Base-by-base conservation (phyloP, 2,329 filamentous ascomycete species). In the Cytospora mali region DNA sequence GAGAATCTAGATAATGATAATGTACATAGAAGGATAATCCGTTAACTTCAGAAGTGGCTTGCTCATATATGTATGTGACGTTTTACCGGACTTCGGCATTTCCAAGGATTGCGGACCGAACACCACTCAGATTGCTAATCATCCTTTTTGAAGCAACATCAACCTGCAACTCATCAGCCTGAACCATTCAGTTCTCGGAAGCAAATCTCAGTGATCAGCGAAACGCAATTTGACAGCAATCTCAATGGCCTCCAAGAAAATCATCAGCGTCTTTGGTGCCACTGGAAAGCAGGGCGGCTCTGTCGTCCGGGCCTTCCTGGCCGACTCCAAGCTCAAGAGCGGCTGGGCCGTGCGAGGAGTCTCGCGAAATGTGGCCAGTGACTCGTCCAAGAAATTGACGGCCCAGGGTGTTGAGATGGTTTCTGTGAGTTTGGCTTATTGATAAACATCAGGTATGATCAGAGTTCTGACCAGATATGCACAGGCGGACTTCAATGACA, bases 231-330 rank as follows among this genome's bases (percentile, higher is more conserved):
- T 18, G 14, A 6, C 5, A 18, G 14, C 51, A 46, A 46, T 25
- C 27, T 31, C 35, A 56, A 65, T 65, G 64, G 28, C 61, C 18
- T 50, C 46, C 53, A 65, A 65, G 64, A 82, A 80, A 67, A 74
- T 83, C 68, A 76, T 87, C 69, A 81, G 80, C 51, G 77, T 88
- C 14, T 82, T 87, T 67, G 84, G 84, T 29, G 81, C 84, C 50
- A 88, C 84, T 21, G 84, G 85, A 62, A 80, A 82, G 63, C 86
- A 89, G 73, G 86, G 86, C 55, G 81, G 82, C 65, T 83, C 82
- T 10, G 77, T 88, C 52, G 80, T 84, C 56, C 27, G 74, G 76
- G 68, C 72, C 3, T 76, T 76, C 65, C 67, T 76, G 48, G 68
- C 68, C 42, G 73, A 76, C 53, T 61, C 80, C 0, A 73, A 78